Evolutionary conservation across 169 alveolate genomes (phyloP), one percentile per base, ranked within the genome.

Genomic region (Cryptosporidium ubiquitum): DNA sequence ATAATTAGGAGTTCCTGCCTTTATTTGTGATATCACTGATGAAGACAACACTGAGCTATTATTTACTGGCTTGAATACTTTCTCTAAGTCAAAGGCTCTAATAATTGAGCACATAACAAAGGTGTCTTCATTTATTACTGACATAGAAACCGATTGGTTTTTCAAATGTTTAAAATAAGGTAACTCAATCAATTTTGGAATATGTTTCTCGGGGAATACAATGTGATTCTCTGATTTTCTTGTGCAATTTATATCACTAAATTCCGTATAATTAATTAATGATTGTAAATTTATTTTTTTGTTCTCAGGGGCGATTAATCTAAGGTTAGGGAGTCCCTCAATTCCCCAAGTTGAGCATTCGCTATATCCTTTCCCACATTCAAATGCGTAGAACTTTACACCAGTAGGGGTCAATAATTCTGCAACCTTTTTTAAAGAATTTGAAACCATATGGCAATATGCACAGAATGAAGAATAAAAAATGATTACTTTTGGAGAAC

Each of bases 261-360:
- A 79, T 16, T 79, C 89, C 10, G 47, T 29, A 58, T 79, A 79
- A 60, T 47, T 61, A 40, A 42, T 39, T 7, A 79, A 0, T 37
- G 89, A 29, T 12, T 79, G 37, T 40, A 60, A 35, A 79, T 79
- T 64, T 37, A 79, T 40, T 44, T 37, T 79, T 6, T 79, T 61
- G n/a, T 49, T 23, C n/a, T 79, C 66, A 16, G 57, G 12, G 5
- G 20, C 40, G 40, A 79, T 64, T 20, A 79, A 47, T 14, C 89
- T 61, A 5, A 79, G 23, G 52, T 40, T 79, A 9, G 89, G 89
- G 3, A 61, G 75, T 79, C 75, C 89, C 1, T 66, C 64, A 35
- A 79, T 55, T 6, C 79, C 73, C 89, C 89, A 79, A 40, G 44
- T 49, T 14, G 89, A 79, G 47, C 89, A 79, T 26, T 79, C 89